Base-by-base conservation (phyloP, 805 yeast species). In the Schizosaccharomyces osmophilus region DNA sequence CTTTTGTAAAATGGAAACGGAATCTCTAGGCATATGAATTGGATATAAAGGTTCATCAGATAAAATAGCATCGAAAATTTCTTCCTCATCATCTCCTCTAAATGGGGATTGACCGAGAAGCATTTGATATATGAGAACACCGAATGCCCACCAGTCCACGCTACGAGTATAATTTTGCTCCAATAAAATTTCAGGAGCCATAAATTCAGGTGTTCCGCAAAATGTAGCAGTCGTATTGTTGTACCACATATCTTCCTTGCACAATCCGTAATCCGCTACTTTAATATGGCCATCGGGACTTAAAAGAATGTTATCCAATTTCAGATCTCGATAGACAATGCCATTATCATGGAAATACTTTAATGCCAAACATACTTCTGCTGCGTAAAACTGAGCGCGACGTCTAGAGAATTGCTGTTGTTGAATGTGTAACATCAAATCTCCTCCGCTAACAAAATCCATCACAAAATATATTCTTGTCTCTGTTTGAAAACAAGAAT, bases 81-180 rank as follows among this genome's bases (percentile, higher is more conserved):
- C 98, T 69, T 93, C 97, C 69, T 87, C 95, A 69, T 87, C 95
- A 66, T 89, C 96, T 66, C 99, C 98, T 66, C 90, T 84, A 74
- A 93, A 93, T 45, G 99, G 99, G 6, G 96, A 86, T 72, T 90
- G 95, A 61, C 96, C 93, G 63, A 93, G 77, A 62, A 93, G 76
- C 99, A 93, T 93, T 73, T 93, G 98, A 72, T 90, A 93, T 65
- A 93, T 76, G 65, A 93, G 77, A 36, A 93, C 97, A 63, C 99
- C 99, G 76, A 89, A 87, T 0, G 98, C 97, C 98, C 98, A 93
- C 98, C 98, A 93, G 73, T 93, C 99, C 62, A 93, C 98, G 48
- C 93, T 85, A 69, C 95, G 82, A 61, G 88, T 93, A 69, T 93
- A 93, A 63, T 83, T 85, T 71, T 89, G 95, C 62, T 93, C 97